Evolutionary conservation across 768 basidiomycete species (phyloP).

Genomic region (Trametes maxima): DNA sequence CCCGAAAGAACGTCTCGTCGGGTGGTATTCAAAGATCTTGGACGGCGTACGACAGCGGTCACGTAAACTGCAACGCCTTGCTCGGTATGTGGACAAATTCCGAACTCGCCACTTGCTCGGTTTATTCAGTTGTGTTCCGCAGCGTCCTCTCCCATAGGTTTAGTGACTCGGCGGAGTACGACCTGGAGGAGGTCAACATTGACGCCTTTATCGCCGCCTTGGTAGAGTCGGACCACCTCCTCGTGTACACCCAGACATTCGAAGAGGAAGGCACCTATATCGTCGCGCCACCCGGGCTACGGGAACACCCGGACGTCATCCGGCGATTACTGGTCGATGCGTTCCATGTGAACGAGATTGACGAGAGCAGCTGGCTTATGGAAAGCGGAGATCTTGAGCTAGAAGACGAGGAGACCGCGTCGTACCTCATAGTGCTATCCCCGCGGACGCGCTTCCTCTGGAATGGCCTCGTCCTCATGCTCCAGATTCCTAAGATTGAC

Average conservation of each 20-base stretch:
- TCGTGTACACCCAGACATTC: conserved; percentile 86
- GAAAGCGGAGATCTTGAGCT: conserved; percentile 47
- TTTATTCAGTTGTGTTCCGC: conserved; percentile 13
- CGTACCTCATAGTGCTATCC: conserved; percentile 85
- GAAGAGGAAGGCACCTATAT: conserved; percentile 94
- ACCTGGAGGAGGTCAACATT: conserved; percentile 70
- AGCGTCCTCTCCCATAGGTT: conserved; percentile 83
- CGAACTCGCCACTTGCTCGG: not conserved
- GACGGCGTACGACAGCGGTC: conserved; percentile 91
- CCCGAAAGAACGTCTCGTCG: conserved; percentile 79
- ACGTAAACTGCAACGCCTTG: conserved; percentile 92
- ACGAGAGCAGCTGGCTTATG: conserved; percentile 47
- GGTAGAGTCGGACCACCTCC: conserved; percentile 84
- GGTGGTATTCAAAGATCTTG: conserved; percentile 91
- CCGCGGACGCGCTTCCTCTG: conserved; percentile 87
- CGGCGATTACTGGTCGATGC: conserved; percentile 82
- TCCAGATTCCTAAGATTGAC: conserved; percentile 76
- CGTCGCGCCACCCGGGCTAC: conserved; percentile 76
- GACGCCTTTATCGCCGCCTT: conserved; percentile 81
- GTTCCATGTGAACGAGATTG: conserved; percentile 73
- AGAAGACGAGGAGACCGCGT: conserved; percentile 58
- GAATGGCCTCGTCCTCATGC: conserved; percentile 85
- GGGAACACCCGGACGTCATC: conserved; percentile 75
- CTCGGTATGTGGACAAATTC: conserved; percentile 54
- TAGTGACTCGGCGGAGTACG: conserved; percentile 92